A percentile compares a stretch with the other conserved stretches of the same genome.
These are phyloP conservation scores for Forsythia viridissima DNA, from an alignment of 257 asterid genomes.

Conservation along the genomic window DNA sequence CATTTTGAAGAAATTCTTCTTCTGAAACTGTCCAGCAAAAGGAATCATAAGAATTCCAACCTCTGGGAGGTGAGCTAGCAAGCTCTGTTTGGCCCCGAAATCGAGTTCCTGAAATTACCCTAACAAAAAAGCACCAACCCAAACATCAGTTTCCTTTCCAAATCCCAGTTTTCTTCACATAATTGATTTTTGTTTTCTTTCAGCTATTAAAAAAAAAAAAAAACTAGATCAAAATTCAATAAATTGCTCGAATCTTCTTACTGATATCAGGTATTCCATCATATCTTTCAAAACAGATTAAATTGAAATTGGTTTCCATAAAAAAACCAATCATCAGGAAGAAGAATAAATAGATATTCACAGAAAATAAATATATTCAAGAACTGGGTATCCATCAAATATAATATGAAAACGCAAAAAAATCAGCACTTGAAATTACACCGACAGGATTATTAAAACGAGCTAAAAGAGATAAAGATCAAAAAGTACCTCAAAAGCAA, in stretches of 20 bases:
- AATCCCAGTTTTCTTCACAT: not conserved
- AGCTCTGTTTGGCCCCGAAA: slow-evolving; percentile 36
- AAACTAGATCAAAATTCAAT: slow-evolving; percentile 4
- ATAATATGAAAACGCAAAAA: not conserved
- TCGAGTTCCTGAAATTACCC: slow-evolving; percentile 32
- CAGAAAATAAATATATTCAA: not conserved
- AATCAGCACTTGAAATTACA: not conserved
- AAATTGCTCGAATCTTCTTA: not conserved
- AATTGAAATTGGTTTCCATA: not conserved
- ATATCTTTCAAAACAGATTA: not conserved
- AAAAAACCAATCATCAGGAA: not conserved
- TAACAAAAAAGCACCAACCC: slow-evolving; percentile 28
- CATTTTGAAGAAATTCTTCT: slow-evolving; percentile 76
- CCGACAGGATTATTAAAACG: not conserved
- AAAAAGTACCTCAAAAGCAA: slow-evolving; percentile 30
- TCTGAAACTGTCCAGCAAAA: slow-evolving; percentile 90
- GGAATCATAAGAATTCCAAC: slow-evolving; percentile 98
- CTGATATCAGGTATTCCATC: not conserved
- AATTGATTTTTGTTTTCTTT: slow-evolving; percentile 7
- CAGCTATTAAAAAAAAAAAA: slow-evolving; percentile 2
- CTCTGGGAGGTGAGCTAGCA: slow-evolving; percentile 81
- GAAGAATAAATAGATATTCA: not conserved
- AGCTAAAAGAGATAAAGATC: not conserved
- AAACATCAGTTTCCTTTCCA: not conserved
- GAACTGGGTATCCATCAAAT: slow-evolving; percentile 21